Evolutionary conservation across 352 stramenopile species (phyloP), one percentile per base, ranked within the genome.

Genomic region (Pythium apleroticum): DNA sequence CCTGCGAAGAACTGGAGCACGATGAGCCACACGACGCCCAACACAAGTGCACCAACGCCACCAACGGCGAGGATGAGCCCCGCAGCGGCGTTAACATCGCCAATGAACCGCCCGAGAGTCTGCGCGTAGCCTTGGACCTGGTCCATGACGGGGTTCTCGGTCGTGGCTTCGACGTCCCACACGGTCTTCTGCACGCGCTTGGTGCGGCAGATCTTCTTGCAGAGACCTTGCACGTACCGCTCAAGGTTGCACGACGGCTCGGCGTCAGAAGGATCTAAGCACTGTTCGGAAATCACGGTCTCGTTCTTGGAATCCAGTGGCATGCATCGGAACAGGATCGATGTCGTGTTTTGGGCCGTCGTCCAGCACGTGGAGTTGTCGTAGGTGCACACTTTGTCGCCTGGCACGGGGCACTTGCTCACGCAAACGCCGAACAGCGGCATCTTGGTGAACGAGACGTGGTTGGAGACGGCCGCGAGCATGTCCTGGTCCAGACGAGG

Each of bases 351-450:
- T 22, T 90, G 78, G 20, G 74, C 68, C 2, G 75, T 72, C 8
- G 67, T 50, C 85, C 85, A 94, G 69, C 85, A 94, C n/a, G 72
- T 88, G 33, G 75, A 37, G 12, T 78, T 78, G 61, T 80, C 73
- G 55, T 95, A 92, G 0, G 84, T 88, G 63, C 86, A 96, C 11
- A 89, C 80, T 19, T 68, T 74, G 14, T 81, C 70, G 1, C 81
- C 84, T 0, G 70, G 60, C 17, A 59, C 37, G 0, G 89, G 89
- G 37, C 89, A 96, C 0, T 56, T 64, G 17, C 60, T 35, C 22
- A 95, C 86, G 52, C 89, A 96, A 7, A 94, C 74, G 0, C 89
- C 89, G 57, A 90, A 95, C 62, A 95, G 93, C 63, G 89, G 64
- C 27, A 86, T 81, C 46, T 75, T 77, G 25, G 75, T 71, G 17